phyloP scores from a whole-genome alignment of 345 rosid genomes.

The Brassica incana region DNA sequence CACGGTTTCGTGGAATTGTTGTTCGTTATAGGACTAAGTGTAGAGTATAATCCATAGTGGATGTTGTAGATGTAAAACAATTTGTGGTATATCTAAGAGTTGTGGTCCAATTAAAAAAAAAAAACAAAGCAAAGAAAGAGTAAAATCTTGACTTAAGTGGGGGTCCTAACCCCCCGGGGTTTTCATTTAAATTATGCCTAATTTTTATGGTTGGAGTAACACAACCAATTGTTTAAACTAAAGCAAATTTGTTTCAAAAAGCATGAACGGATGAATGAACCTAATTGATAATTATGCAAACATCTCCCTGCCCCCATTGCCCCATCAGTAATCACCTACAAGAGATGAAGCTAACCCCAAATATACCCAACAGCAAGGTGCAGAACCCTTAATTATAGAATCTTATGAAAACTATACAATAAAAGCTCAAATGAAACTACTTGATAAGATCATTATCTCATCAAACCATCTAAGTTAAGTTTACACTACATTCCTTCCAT shows the following conservation, averaged over 20 bases:
- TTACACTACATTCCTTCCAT: background rate
- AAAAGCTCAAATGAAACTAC: background rate
- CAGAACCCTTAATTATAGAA: background rate
- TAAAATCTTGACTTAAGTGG: background rate
- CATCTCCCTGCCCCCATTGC: background rate
- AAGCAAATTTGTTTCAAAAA: too few species aligned
- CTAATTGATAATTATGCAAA: background rate
- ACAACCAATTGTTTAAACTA: too few species aligned
- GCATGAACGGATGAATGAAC: background rate
- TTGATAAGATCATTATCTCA: conserved; percentile 13
- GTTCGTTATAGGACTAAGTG: background rate
- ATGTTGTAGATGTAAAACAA: background rate
- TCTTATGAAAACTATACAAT: background rate
- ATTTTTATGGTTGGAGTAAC: too few species aligned
- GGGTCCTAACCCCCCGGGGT: background rate
- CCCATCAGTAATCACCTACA: background rate
- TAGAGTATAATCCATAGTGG: background rate
- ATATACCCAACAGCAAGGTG: background rate
- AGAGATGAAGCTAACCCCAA: background rate
- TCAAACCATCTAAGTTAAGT: background rate
- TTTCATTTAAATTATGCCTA: too few species aligned
- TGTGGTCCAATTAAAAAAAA: background rate
- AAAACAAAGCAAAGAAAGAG: background rate
- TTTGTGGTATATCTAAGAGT: background rate
- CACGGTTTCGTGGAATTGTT: background rate